A percentile compares a stretch with the other conserved stretches of the same genome.
Evolutionary conservation across 306 rosid genomes (phyloP).

Genomic region (Sesbania bispinosa): DNA sequence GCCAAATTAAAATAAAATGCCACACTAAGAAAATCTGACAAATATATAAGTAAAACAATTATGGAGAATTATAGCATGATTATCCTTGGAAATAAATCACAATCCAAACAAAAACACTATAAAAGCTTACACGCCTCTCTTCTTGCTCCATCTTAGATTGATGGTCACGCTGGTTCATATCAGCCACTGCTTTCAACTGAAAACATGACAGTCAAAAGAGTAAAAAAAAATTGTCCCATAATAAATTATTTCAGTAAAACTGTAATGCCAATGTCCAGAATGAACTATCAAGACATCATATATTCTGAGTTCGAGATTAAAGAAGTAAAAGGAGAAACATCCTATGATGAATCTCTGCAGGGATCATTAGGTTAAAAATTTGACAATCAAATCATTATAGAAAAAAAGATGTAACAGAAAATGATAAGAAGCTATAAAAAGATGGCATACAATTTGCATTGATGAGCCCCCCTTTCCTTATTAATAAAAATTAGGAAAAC

Average conservation of each 20-base stretch:
- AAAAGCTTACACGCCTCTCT: conserved; percentile 74
- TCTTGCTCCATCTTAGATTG: conserved; percentile 80
- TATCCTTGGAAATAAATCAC: background rate
- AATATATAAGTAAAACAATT: background rate
- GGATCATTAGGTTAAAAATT: background rate
- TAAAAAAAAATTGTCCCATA: conserved; percentile 2
- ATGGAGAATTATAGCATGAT: conserved; percentile 1
- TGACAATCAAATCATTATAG: background rate
- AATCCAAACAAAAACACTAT: conserved; percentile 8
- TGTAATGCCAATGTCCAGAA: conserved; percentile 7
- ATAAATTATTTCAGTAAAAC: conserved; percentile 5
- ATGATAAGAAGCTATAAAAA: background rate
- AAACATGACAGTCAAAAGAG: conserved; percentile 25
- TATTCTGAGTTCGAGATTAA: conserved; percentile 7
- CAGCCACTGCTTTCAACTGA: conserved; percentile 85
- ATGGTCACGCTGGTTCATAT: conserved; percentile 83
- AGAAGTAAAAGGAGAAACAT: conserved; percentile 2
- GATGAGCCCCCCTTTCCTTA: background rate
- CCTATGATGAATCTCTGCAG: conserved; percentile 8
- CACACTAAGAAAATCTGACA: conserved; percentile 3
- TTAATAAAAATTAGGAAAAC: conserved; percentile 29
- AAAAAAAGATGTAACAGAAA: background rate
- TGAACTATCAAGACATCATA: conserved; percentile 1
- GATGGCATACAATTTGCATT: background rate
- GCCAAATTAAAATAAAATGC: conserved; percentile 30